A percentile compares a stretch with the other conserved stretches of the same genome.
These are phyloP conservation scores for Aureobasidium sp. DNA, from an alignment of 2,329 filamentous ascomycete genomes.

Conservation along the genomic window DNA sequence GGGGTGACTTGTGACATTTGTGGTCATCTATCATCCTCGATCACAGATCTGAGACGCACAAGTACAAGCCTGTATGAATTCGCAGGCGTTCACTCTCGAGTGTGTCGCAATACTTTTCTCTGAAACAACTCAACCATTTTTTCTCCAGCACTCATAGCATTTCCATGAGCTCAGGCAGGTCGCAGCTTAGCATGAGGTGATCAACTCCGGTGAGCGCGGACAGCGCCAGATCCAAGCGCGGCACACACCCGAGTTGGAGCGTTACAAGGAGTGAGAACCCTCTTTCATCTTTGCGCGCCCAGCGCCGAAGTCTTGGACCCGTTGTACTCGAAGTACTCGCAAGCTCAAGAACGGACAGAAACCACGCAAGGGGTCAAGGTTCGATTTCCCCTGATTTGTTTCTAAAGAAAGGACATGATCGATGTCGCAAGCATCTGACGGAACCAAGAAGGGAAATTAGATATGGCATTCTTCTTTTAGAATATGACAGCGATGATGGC, in stretches of 20 bases:
- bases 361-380: not conserved
- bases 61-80: not conserved
- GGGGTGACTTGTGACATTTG: not conserved
- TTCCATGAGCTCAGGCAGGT: not conserved
- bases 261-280: not conserved
- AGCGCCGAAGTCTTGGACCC: not conserved
- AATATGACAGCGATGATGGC: not conserved
- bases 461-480: constrained; percentile 1
- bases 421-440: constrained; percentile 9
- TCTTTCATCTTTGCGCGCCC: not conserved
- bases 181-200: not conserved
- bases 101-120: not conserved
- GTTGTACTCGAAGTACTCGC: not conserved
- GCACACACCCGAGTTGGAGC: not conserved
- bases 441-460: not conserved
- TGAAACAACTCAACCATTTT: not conserved
- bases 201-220: not conserved
- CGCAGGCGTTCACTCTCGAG: not conserved
- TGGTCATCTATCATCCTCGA: not conserved
- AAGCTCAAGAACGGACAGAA: not conserved
- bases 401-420: not conserved
- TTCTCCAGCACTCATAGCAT: not conserved
- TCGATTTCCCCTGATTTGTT: not conserved
- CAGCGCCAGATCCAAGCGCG: not conserved
- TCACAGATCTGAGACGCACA: not conserved